phyloP scores from a whole-genome alignment of 1,139 yeast species.

The Pichiaceae sp. region DNA sequence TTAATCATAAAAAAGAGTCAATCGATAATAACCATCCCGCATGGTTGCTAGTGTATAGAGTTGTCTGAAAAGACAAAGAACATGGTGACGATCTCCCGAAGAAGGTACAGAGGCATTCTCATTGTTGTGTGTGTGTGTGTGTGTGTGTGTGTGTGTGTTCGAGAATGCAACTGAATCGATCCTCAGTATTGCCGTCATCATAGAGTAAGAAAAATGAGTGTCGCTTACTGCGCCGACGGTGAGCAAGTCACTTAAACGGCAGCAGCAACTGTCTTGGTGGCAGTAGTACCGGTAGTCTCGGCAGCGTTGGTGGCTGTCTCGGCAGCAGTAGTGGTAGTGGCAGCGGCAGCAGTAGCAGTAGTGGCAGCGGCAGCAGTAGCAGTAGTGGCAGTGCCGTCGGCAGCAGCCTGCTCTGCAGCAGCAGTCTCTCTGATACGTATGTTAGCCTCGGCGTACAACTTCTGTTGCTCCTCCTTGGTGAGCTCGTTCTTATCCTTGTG shows the following conservation, averaged over 20 bases:
- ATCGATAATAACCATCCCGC: neutral
- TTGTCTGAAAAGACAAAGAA: neutral
- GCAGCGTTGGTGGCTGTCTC: too few species aligned
- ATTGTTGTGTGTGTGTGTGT: conserved; percentile 1
- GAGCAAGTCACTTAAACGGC: neutral
- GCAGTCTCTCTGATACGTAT: conserved; percentile 24
- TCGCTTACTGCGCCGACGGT: neutral
- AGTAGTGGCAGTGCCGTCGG: conserved; percentile 1
- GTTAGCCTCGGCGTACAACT: conserved; percentile 40
- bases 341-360: conserved; percentile 6
- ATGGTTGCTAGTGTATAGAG: neutral
- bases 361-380: neutral
- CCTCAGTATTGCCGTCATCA: neutral
- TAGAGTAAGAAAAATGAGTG: too few species aligned
- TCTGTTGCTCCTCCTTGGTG: conserved; percentile 42
- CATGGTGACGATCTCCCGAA: neutral
- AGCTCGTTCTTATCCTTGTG: conserved; percentile 57
- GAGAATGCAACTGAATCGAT: neutral
- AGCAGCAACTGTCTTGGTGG: neutral
- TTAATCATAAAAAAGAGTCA: neutral
- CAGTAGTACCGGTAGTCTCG: neutral
- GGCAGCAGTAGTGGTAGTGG: too few species aligned
- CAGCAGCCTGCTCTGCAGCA: conserved; percentile 7
- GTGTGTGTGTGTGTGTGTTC: conserved; percentile 4
- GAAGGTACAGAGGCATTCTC: neutral